phyloP scores from a whole-genome alignment of 176 grass and related monocot genomes.

The Oryza australiensis region DNA sequence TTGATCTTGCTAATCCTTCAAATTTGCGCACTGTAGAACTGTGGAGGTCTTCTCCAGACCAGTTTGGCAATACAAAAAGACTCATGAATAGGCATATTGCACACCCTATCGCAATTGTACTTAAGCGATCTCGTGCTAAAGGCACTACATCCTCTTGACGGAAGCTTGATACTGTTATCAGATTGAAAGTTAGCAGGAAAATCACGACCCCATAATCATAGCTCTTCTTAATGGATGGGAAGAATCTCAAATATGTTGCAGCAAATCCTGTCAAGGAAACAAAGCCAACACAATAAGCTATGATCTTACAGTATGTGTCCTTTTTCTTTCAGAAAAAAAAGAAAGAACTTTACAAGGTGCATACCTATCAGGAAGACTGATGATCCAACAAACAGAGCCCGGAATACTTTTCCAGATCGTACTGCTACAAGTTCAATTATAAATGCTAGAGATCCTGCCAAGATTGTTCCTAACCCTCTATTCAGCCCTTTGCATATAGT shows the following conservation, averaged over 20 bases:
- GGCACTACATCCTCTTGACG: conserved; percentile 62
- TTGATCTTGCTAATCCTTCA: conserved; percentile 74
- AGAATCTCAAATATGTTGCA: conserved; percentile 82
- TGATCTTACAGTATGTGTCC: not conserved
- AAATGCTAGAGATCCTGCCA: conserved; percentile 80
- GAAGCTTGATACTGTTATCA: conserved; percentile 93
- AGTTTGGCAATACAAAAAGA: conserved; percentile 80
- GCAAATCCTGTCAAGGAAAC: conserved; percentile 60
- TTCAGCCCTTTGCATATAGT: conserved; percentile 97
- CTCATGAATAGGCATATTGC: conserved; percentile 89
- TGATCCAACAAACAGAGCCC: conserved; percentile 60
- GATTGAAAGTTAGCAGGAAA: conserved; percentile 93
- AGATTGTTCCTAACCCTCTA: conserved; percentile 81
- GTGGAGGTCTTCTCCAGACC: conserved; percentile 95
- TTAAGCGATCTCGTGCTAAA: conserved; percentile 72
- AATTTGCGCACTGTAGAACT: conserved; percentile 69
- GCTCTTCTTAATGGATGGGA: conserved; percentile 87
- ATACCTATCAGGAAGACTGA: conserved; percentile 85
- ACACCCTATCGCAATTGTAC: conserved; percentile 80
- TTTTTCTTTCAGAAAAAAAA: not conserved
- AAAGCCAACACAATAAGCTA: conserved; percentile 7
- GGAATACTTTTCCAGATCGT: conserved; percentile 56
- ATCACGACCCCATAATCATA: conserved; percentile 91
- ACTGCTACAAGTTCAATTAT: conserved; percentile 78
- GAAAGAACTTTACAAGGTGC: not conserved